Evolutionary conservation across 345 rosid species (phyloP).

Genomic region (Ceriops tagal): DNA sequence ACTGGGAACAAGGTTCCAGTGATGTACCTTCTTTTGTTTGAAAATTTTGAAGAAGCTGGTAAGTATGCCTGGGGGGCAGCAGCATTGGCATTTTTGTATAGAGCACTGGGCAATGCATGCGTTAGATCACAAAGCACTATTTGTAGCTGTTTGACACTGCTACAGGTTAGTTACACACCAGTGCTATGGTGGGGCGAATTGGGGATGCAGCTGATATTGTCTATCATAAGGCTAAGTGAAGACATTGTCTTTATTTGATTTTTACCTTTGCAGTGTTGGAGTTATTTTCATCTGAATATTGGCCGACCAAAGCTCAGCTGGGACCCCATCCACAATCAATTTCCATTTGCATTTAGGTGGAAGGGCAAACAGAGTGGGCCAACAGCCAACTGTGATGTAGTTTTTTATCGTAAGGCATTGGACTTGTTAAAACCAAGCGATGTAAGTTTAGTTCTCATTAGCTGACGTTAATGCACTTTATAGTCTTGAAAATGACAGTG

Average conservation of each 20-base stretch:
- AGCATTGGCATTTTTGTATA: slow-evolving; percentile 81
- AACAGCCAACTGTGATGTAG: slow-evolving; percentile 80
- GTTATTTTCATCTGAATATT: slow-evolving; percentile 83
- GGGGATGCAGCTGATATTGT: background rate
- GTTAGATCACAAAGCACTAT: slow-evolving; percentile 94
- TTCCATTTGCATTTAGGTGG: slow-evolving; percentile 88
- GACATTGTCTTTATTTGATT: slow-evolving; percentile 18
- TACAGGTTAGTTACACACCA: slow-evolving; percentile 53
- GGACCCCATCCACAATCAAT: slow-evolving; percentile 74
- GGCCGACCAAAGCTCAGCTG: slow-evolving; percentile 87
- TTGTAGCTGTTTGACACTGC: slow-evolving; percentile 88
- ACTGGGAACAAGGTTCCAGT: slow-evolving; percentile 98
- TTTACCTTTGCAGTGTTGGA: slow-evolving; percentile 68
- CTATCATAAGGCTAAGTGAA: slow-evolving; percentile 5
- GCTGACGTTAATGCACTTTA: slow-evolving; percentile 2
- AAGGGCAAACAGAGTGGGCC: slow-evolving; percentile 97
- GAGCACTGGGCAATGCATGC: slow-evolving; percentile 97
- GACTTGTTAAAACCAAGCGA: slow-evolving; percentile 73
- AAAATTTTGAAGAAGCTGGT: slow-evolving; percentile 76
- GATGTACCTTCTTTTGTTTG: slow-evolving; percentile 90
- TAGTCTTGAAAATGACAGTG: background rate
- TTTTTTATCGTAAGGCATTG: slow-evolving; percentile 78
- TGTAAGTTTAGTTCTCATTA: slow-evolving; percentile 36
- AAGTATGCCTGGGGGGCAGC: slow-evolving; percentile 95
- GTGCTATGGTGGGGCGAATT: slow-evolving; percentile 3